Percentiles rank a stretch among this genome's conserved stretches.
These are phyloP conservation scores for Fraxinus nigra DNA, from an alignment of 305 asterid genomes.

Conservation along the genomic window DNA sequence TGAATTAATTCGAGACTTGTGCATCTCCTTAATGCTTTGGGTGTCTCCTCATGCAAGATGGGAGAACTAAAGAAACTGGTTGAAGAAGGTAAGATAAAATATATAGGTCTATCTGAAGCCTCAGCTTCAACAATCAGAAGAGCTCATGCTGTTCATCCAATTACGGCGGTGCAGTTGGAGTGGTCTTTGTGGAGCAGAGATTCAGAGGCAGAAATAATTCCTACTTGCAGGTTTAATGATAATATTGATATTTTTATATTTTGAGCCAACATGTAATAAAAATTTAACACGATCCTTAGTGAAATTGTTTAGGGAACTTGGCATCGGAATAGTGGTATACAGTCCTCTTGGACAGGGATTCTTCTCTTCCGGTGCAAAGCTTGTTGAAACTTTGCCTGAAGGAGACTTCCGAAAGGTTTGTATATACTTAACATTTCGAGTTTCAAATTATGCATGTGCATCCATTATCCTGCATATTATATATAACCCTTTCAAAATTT, in stretches of 20 bases:
- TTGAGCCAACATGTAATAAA: background rate
- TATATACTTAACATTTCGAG: background rate
- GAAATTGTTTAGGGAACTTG: conserved; percentile 41
- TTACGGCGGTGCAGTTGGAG: conserved; percentile 47
- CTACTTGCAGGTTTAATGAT: conserved; percentile 46
- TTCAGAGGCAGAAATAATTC: conserved; percentile 41
- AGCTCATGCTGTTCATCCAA: conserved; percentile 48
- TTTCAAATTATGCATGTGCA: background rate
- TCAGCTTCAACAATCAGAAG: conserved; percentile 52
- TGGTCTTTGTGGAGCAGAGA: conserved; percentile 59
- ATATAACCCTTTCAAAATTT: background rate
- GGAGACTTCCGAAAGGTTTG: conserved; percentile 42
- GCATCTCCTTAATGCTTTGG: background rate
- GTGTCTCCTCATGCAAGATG: conserved; percentile 19
- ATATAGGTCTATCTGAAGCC: conserved; percentile 48
- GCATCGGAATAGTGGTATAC: conserved; percentile 52
- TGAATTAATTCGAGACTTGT: background rate
- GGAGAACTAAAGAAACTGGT: conserved; percentile 49
- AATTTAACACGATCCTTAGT: background rate
- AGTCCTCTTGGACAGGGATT: conserved; percentile 57
- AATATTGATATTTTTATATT: background rate
- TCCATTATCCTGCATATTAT: background rate
- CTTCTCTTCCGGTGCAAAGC: conserved; percentile 42
- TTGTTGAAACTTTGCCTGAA: conserved; percentile 30
- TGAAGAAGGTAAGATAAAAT: conserved; percentile 48